Base-by-base conservation (phyloP, 2,329 filamentous ascomycete species). In the Talaromyces sp. region DNA sequence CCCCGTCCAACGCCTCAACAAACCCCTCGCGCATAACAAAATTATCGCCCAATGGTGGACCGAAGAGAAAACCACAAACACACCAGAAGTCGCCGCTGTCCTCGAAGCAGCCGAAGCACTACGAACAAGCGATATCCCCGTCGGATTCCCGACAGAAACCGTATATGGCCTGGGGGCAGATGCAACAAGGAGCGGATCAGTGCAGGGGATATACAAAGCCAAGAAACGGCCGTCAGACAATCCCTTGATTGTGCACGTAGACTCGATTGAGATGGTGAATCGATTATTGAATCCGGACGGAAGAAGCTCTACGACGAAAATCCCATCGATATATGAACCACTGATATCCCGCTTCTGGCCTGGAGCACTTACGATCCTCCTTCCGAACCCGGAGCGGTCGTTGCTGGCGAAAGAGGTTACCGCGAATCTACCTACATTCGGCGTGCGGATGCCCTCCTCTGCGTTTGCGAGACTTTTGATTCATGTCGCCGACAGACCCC, bases 131-230 rank as follows among this genome's bases (percentile, higher is more conserved):
- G 84, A 91, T 73, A 84, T 85, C 3, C 95, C 95, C 4, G 92
- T 99, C 57, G 95, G 92, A 1, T 99, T 99, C 75, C 95, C 95
- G 0, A 99, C 95, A 0, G 95, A 99, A 79, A 99, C 95, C 0
- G 95, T 99, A 0, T 99, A 99, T 75, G 95, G 95, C 0, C 84
- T 99, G 8, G 95, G 93, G n/a, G 95, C 95, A 14, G 95, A 98
- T 79, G 95, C 95, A 11, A 98, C 93, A 31, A 87, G 92, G 71
- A 92, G 89, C 72, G 83, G 81, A 27, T 90, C 94, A 1, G 94
- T 98, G 7, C 88, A 85, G 73, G 93, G 93, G n/a, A 99, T 99
- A 70, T 99, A 95, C 77, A 84, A 87, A 24, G 93, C 92, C 61
- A 99, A 99, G 79, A 90, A 92, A 64, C 82, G 95, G 63, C 95